Base-by-base conservation (phyloP, 1,284 basidiomycete genomes). In the Fistulinella cinereoalba region DNA sequence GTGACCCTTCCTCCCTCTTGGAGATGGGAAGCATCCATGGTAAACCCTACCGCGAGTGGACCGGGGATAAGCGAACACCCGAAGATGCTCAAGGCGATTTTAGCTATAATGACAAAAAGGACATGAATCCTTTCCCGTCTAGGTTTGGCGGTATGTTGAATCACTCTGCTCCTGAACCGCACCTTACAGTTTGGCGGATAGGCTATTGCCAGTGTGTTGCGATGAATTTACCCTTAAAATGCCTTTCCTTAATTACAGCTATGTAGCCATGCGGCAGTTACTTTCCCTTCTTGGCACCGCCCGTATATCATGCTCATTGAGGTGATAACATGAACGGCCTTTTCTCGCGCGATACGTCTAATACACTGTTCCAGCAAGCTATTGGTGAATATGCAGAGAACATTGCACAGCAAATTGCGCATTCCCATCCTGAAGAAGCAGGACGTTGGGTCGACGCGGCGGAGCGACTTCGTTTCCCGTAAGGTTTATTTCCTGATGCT, bases 221-320 rank as follows among this genome's bases (percentile, higher is more conserved):
- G 15, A 7, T 9, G 18, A 21, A 27, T 3, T 4, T 7, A 36
- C 2, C 22, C 13, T 15, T 18, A 2, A 5, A 19, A 21, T 8
- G 6, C 16, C 6, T 6, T 15, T 28, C 21, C 36, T 46, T 9
- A 36, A 33, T 7, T 4, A 3, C 3, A 8, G 29, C 32, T 44
- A 23, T 50, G 13, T 29, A 60, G 58, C 34, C 58, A 60, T 37
- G 44, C 48, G 11, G 45, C 47, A 6, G 27, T 63, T 32, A 48
- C 59, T 19, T 60, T 60, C 27, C 47, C 56, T 23, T 40, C 59
- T 36, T 60, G 61, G 61, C 58, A 60, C 25, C 61, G 61, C 10
- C 59, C 61, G 18, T 64, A 60, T 34, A 22, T 64, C 4, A 49
- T 60, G 57, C 52, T 64, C n/a, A 29, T 64, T n/a, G 58, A 60